phyloP scores from a whole-genome alignment of 805 yeast genomes.

The Priceomyces fermenticarens region DNA sequence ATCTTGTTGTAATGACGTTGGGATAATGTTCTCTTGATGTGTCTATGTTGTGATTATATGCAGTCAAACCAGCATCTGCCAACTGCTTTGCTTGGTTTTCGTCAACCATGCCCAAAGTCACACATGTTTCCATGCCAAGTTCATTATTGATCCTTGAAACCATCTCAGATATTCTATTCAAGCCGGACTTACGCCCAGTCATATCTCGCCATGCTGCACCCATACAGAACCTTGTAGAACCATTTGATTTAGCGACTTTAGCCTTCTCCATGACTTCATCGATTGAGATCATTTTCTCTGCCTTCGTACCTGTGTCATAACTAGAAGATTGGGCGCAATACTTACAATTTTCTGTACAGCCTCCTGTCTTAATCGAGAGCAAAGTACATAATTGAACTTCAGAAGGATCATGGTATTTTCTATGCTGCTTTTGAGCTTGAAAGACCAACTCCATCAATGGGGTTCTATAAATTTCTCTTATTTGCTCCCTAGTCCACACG shows the following conservation, averaged over 20 bases:
- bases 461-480: slow-evolving; percentile 57
- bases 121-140: slow-evolving; percentile 73
- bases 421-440: slow-evolving; percentile 62
- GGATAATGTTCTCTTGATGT: slow-evolving; percentile 77
- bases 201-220: slow-evolving; percentile 90
- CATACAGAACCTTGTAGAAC: slow-evolving; percentile 77
- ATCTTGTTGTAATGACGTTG: slow-evolving; percentile 65
- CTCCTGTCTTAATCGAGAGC: slow-evolving; percentile 74
- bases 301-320: slow-evolving; percentile 68
- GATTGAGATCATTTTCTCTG: slow-evolving; percentile 58
- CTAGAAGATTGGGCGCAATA: slow-evolving; percentile 77
- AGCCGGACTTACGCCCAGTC: slow-evolving; percentile 69
- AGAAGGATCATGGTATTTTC: slow-evolving; percentile 62
- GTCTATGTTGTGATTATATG: slow-evolving; percentile 79
- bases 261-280: slow-evolving; percentile 68
- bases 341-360: slow-evolving; percentile 79
- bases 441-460: slow-evolving; percentile 63
- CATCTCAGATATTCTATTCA: slow-evolving; percentile 63
- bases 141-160: slow-evolving; percentile 55
- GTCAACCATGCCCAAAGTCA: slow-evolving; percentile 75
- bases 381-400: slow-evolving; percentile 76
- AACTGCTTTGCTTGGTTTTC: slow-evolving; percentile 59
- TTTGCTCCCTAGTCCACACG: slow-evolving; percentile 61
- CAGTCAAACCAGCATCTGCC: slow-evolving; percentile 71
- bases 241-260: slow-evolving; percentile 60